phyloP scores from a whole-genome alignment of 176 grass and related monocot species.

The Oryza glaberrima region DNA sequence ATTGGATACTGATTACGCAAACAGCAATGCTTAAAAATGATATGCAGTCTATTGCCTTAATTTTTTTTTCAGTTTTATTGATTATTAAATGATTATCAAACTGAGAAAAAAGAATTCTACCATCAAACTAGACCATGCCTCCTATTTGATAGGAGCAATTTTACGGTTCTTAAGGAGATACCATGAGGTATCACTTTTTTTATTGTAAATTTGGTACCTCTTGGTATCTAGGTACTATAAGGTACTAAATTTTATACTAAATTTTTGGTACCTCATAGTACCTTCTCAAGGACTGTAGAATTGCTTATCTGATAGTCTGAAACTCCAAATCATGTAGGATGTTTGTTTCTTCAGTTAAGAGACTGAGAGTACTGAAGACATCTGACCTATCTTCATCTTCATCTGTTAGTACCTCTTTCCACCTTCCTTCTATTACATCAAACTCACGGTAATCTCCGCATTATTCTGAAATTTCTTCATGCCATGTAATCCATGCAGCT shows the following conservation, averaged over 20 bases:
- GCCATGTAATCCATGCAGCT: slow-evolving; percentile 39
- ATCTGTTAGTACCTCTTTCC: slow-evolving; percentile 41
- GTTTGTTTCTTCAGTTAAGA: slow-evolving; percentile 69
- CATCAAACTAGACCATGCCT: background rate
- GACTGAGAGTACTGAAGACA: slow-evolving; percentile 67
- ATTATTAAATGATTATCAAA: background rate
- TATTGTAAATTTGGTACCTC: no score
- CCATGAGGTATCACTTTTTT: no score
- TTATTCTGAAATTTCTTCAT: background rate
- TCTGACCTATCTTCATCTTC: slow-evolving; percentile 63
- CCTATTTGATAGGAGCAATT: no score
- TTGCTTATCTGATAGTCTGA: background rate
- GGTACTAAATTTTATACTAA: no score
- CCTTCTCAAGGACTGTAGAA: no score
- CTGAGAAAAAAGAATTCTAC: background rate
- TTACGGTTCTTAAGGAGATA: no score
- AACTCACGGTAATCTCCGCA: background rate
- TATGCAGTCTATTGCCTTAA: background rate
- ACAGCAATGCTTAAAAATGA: background rate
- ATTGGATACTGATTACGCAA: background rate
- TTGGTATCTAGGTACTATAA: no score
- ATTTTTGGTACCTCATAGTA: no score
- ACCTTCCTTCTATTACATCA: background rate
- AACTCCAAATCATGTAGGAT: slow-evolving; percentile 46
- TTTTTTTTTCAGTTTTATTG: background rate